Base-by-base conservation (phyloP, 2,329 filamentous ascomycete genomes). In the Cordyceps farinosa region DNA sequence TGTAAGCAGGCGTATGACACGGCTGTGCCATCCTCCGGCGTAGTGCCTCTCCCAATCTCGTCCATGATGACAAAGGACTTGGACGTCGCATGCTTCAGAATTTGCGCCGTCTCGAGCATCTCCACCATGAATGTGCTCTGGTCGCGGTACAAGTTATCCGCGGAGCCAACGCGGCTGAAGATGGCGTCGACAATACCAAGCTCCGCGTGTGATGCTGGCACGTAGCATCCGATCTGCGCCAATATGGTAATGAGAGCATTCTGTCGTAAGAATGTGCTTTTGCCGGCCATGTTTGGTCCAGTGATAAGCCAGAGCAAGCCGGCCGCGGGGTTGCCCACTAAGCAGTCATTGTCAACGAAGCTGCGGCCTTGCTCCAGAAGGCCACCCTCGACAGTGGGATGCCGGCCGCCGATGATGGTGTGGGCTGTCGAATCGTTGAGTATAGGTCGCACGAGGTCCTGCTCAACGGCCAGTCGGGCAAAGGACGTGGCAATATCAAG, bases 51-150 rank as follows among this genome's bases (percentile, higher is more conserved):
- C 0, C 95, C 95, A 44, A 99, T 91, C 79, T 99, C 95, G 74
- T 99, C 95, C 94, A 99, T 98, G 74, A 99, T 94, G 65, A 95
- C 94, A 70, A 99, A 96, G 0, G 90, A 95, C 30, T 89, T 84
- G 1, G 87, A 78, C 1, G 94, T 98, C 0, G 95, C 94, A 68
- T 90, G 84, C 65, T 89, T 90, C 59, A 99, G 82, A 60, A 99
- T 99, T 32, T 90, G 84, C 1, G 94, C 93, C 27, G 95, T 97
- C 77, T 99, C 95, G 2, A 97, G 84, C 95, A 99, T 99, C 78
- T 99, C 95, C 1, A 98, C 92, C 95, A 99, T 98, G 76, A 99
- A 99, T 0, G 96, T 99, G 60, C 92, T 97, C 75, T 98, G 93
- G 78, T 97, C 90, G 57, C 87, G 86, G 78, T 90, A 97, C n/a